Base-by-base conservation (phyloP, 1,284 basidiomycete genomes). In the Anthracocystis panici-leucophaei region DNA sequence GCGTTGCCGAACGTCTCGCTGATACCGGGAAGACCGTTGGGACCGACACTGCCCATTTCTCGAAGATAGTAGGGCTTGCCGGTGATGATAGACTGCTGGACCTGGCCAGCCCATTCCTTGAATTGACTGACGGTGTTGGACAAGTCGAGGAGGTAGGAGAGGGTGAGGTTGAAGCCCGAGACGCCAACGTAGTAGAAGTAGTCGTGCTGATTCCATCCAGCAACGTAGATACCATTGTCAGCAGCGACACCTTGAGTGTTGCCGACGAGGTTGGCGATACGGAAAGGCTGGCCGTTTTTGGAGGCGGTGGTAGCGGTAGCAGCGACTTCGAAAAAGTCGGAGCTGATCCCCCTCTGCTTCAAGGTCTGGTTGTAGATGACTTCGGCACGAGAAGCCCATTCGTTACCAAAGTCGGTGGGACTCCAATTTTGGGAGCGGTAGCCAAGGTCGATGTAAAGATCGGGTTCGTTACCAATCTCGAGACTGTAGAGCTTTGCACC, bases 201-300 rank as follows among this genome's bases (percentile, higher is more conserved):
- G 57, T 80, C 79, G 65, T 80, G 79, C 69, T 80, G 79, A 41
- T 79, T 80, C 79, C 79, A 80, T 12, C 79, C 79, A 18, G 77
- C 77, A 42, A 80, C 75, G 45, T 73, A 80, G 65, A 80, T 72
- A 42, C 79, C 79, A 44, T 80, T 79, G 27, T 77, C 65, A 18
- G 61, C 45, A 14, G 77, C 79, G 35, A 80, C 74, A 35, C 68
- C 77, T 20, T 54, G 53, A 2, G 77, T 65, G 55, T 64, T 71
- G 40, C 64, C 57, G 60, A 79, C 75, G 23, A 80, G 71, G 45
- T 79, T 75, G 21, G 65, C 49, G 49, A 80, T 79, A 31, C 75
- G 75, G 68, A 61, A 80, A 7, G 62, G 59, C 44, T 75, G 77
- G 6, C 79, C 79, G 12, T 45, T 57, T 41, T 66, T 73, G 50